Base-by-base conservation (phyloP, 106 monocot species). In the Allium cepa region DNA sequence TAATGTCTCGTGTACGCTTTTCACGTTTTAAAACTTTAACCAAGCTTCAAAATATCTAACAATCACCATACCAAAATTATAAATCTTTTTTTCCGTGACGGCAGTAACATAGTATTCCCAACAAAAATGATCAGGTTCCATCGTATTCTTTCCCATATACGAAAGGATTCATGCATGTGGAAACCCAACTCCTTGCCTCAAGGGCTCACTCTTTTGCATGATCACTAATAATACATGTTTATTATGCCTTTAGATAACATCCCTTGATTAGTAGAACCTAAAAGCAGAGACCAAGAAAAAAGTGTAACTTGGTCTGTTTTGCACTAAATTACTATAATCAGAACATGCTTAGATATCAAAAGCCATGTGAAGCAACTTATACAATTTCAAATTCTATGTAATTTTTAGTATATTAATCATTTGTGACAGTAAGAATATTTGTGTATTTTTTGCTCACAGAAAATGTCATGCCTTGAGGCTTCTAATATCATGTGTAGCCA, bases 161-260 rank as follows among this genome's bases (percentile, higher is more conserved):
- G 36, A 22, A 50, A 66, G 65, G 65, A 22, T 50, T 50, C 18
- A 63, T 66, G 65, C 65, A 66, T 66, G 65, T 66, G 65, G 65
- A 66, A 17, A 66, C 16, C 65, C 65, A 66, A 66, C 65, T 50
- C 65, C 17, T 50, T 66, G 65, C 65, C 65, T 66, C 47, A 10
- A 1, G 50, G 48, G 65, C 48, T 50, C 46, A 36, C 1, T 8
- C 36, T 36, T 36, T 36, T 36, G 36, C 36, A 36, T 36, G 5
- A 36, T 5, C 36, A 36, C 36, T 36, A 36, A 36, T 1, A 5
- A 36, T 36, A 36, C 36, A 36, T 36, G 36, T 36, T 36, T 36
- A 36, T 36, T 36, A 36, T 36, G 36, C 36, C 36, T 36, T 36
- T 36, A 5, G 36, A 36, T 36, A 36, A 36, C 36, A 36, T 36